A percentile compares a stretch with the other conserved stretches of the same genome.
phyloP scores from a whole-genome alignment of 2,329 filamentous ascomycete species.

The Mycocentrospora acerina region DNA sequence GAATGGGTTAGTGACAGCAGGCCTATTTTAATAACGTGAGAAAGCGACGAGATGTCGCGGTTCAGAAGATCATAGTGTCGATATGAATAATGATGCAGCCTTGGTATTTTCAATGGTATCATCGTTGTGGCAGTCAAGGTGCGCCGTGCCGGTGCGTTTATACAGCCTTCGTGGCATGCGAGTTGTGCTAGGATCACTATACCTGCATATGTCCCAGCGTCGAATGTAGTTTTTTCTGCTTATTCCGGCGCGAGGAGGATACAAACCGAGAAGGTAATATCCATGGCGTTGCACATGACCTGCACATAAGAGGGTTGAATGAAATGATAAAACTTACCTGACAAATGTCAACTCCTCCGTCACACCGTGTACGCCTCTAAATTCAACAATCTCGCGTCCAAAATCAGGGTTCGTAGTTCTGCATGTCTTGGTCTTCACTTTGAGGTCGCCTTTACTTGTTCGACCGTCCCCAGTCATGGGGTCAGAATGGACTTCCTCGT shows the following conservation, averaged over 20 bases:
- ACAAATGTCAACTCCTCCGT: conserved; percentile 52
- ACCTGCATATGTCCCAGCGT: too few relatives aligned
- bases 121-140: too few relatives aligned
- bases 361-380: conserved; percentile 46
- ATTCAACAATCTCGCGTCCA: conserved; percentile 46
- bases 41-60: conserved; percentile 13
- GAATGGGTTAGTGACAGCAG: too few relatives aligned
- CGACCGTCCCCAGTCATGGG: conserved; percentile 50
- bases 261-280: too few relatives aligned
- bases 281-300: neutral
- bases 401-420: conserved; percentile 50
- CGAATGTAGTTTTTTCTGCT: too few relatives aligned
- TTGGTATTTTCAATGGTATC: too few relatives aligned
- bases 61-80: conserved; percentile 12
- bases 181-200: too few relatives aligned
- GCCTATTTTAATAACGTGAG: neutral
- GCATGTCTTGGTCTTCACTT: conserved; percentile 49
- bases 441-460: conserved; percentile 56
- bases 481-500: conserved; percentile 49
- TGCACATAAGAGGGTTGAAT: neutral
- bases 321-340: conserved; percentile 40
- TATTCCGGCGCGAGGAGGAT: too few relatives aligned
- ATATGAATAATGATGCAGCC: conserved; percentile 9
- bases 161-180: too few relatives aligned
- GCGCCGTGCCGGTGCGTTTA: too few relatives aligned